phyloP scores from a whole-genome alignment of 495 filamentous ascomycete genomes.

The Cetradonia linearis region DNA sequence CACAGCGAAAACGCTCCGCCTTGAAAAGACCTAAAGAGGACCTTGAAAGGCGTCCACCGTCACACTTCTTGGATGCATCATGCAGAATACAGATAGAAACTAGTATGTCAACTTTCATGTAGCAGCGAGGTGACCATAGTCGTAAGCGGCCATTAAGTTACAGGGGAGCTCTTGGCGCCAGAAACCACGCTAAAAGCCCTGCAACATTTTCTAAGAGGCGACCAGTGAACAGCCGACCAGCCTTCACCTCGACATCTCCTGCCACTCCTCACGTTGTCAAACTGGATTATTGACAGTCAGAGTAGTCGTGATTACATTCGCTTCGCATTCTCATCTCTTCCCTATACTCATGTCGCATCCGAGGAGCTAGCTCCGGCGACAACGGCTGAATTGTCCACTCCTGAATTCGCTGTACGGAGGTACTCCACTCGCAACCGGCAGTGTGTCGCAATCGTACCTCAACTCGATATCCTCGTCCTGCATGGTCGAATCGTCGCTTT shows the following conservation, averaged over 20 bases:
- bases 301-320: background rate
- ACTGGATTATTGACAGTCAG: background rate
- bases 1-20: background rate
- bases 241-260: conserved; percentile 2
- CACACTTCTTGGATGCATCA: background rate
- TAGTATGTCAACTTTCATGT: background rate
- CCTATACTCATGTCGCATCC: conserved; percentile 3
- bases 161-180: background rate
- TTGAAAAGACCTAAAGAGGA: background rate
- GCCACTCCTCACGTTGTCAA: background rate
- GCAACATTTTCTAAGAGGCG: conserved; percentile 1
- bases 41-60: background rate
- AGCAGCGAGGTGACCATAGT: background rate
- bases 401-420: background rate
- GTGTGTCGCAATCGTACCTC: conserved; percentile 1
- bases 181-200: background rate
- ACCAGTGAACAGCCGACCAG: conserved; percentile 6
- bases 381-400: conserved; percentile 2
- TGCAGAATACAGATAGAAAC: background rate
- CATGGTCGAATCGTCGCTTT: no score
- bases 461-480: background rate
- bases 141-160: background rate
- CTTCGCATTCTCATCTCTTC: background rate
- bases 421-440: background rate
- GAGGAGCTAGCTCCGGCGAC: conserved; percentile 7